phyloP scores from a whole-genome alignment of 1,284 basidiomycete genomes.

The Coniophora puteana region DNA sequence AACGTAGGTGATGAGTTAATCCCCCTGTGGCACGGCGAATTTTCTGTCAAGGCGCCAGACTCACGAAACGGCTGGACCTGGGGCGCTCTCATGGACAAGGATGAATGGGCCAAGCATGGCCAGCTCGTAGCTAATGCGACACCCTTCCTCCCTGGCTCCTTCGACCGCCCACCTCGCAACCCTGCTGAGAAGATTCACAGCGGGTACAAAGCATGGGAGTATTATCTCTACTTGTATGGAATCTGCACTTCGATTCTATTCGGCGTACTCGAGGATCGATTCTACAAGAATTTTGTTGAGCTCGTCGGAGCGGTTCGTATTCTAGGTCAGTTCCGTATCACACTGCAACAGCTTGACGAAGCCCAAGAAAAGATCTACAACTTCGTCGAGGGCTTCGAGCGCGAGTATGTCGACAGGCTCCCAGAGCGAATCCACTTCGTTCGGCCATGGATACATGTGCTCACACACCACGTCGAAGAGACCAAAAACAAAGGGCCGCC shows the following conservation, averaged over 20 bases:
- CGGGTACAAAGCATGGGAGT: constrained; percentile 35
- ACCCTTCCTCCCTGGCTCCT: constrained; percentile 28
- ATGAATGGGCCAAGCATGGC: constrained; percentile 29
- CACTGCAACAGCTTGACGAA: background rate
- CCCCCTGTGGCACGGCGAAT: constrained; percentile 18
- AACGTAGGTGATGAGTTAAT: constrained; percentile 26
- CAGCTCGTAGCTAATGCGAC: constrained; percentile 20
- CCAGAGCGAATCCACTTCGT: background rate
- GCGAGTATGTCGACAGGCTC: background rate
- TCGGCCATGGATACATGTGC: constrained; percentile 1
- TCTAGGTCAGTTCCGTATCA: constrained; percentile 3
- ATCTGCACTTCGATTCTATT: constrained; percentile 26
- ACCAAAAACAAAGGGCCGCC: constrained; percentile 23
- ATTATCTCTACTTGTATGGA: constrained; percentile 26
- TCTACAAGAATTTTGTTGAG: constrained; percentile 14
- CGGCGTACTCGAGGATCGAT: constrained; percentile 19
- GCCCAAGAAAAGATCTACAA: background rate
- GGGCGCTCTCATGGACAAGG: constrained; percentile 18
- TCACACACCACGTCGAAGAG: constrained; percentile 12
- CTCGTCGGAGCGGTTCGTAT: constrained; percentile 1
- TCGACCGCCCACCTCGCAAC: constrained; percentile 30
- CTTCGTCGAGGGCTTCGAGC: constrained; percentile 1
- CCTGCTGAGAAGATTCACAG: constrained; percentile 31
- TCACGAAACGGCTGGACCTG: constrained; percentile 27
- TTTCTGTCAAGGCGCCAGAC: constrained; percentile 20